Evolutionary conservation across 2,329 filamentous ascomycete species (phyloP).

Genomic region (Cladosporium cucumerinum): DNA sequence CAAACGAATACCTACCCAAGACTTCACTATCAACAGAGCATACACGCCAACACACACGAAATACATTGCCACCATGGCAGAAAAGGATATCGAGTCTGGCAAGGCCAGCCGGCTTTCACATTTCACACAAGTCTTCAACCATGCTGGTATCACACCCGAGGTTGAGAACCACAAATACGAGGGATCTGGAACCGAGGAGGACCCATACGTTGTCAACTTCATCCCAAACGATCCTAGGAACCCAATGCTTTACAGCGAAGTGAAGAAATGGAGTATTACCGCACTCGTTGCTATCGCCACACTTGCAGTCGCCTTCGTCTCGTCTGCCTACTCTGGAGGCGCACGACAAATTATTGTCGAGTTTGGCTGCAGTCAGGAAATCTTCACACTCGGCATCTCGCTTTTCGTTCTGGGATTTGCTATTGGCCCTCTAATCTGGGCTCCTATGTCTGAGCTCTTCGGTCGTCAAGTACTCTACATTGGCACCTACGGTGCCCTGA

Average conservation of each 20-base stretch:
- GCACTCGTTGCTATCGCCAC: constrained; percentile 63
- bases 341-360: constrained; percentile 52
- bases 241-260: constrained; percentile 56
- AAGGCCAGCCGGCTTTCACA: constrained; percentile 27
- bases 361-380: constrained; percentile 52
- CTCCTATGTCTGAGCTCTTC: constrained; percentile 59
- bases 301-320: constrained; percentile 66
- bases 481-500: constrained; percentile 37
- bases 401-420: constrained; percentile 62
- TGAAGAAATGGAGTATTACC: constrained; percentile 65
- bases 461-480: constrained; percentile 43
- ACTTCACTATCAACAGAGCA: not conserved
- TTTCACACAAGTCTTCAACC: constrained; percentile 33
- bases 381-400: constrained; percentile 61
- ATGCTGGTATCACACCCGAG: constrained; percentile 35
- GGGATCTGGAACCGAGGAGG: constrained; percentile 58
- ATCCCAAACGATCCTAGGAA: constrained; percentile 65
- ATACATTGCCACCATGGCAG: constrained; percentile 22
- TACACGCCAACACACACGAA: not conserved
- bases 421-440: constrained; percentile 55
- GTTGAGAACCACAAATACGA: constrained; percentile 34
- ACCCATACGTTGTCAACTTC: constrained; percentile 66
- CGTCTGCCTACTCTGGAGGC: constrained; percentile 63
- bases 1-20: not conserved
- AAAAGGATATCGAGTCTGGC: constrained; percentile 34